phyloP scores from a whole-genome alignment of 345 rosid species.

The Brassica incana region DNA sequence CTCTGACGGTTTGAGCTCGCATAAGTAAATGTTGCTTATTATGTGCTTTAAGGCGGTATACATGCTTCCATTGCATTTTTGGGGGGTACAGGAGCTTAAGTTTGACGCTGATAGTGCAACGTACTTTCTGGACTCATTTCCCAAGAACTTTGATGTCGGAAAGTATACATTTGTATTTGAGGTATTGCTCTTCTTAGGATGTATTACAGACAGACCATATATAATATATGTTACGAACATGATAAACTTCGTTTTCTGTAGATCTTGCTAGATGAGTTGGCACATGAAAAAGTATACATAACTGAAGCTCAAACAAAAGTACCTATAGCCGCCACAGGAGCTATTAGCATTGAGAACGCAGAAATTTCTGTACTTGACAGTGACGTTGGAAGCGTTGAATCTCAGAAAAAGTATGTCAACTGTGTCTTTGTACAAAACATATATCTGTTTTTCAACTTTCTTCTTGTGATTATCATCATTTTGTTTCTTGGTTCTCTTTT shows the following conservation, averaged over 20 bases:
- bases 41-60: background rate
- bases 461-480: conserved; percentile 10
- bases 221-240: conserved; percentile 11
- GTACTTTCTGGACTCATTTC: conserved; percentile 53
- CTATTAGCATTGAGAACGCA: conserved; percentile 59
- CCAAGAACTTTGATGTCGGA: conserved; percentile 73
- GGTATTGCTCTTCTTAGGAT: conserved; percentile 49
- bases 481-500: conserved; percentile 14
- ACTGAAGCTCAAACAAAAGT: conserved; percentile 65
- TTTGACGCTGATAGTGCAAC: conserved; percentile 54
- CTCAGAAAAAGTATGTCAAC: conserved; percentile 62
- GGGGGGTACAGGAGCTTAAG: conserved; percentile 65
- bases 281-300: conserved; percentile 53
- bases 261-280: conserved; percentile 65
- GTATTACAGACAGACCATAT: conserved; percentile 1
- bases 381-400: conserved; percentile 74
- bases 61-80: conserved; percentile 20
- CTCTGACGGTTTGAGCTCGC: conserved; percentile 5
- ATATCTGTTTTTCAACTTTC: background rate
- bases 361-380: conserved; percentile 83
- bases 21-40: conserved; percentile 4
- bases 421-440: background rate
- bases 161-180: conserved; percentile 74
- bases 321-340: conserved; percentile 64
- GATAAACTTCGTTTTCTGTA: conserved; percentile 31